phyloP scores from a whole-genome alignment of 441 rosid species.

The Erysimum cheiri region DNA sequence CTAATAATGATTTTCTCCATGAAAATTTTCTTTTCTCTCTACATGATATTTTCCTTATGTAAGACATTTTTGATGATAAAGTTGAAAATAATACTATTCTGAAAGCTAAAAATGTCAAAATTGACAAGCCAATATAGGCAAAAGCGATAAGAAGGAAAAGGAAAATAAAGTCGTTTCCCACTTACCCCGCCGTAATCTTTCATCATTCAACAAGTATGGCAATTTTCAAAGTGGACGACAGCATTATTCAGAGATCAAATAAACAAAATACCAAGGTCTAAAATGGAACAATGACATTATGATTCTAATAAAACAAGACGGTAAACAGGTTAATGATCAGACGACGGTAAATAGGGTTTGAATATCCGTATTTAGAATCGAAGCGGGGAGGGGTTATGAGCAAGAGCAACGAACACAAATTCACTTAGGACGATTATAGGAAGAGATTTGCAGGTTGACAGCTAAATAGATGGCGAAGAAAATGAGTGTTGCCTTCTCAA shows the following conservation, averaged over 20 bases:
- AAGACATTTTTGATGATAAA: conserved; percentile 11
- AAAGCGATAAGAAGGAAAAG: background rate
- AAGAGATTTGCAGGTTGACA: background rate
- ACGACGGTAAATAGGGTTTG: background rate
- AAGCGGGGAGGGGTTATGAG: background rate
- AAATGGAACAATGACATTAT: background rate
- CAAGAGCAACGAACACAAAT: conserved; percentile 1
- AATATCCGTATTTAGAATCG: background rate
- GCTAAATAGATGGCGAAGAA: conserved; percentile 16
- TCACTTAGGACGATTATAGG: background rate
- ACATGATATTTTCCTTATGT: background rate
- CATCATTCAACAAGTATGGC: background rate
- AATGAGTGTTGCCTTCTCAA: conserved; percentile 23
- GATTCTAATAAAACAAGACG: too few species aligned
- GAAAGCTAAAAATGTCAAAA: conserved; percentile 26
- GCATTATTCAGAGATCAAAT: background rate
- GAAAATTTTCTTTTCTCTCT: background rate
- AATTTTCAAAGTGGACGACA: conserved; percentile 17
- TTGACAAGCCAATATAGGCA: conserved; percentile 9
- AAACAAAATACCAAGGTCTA: background rate
- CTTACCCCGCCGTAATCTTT: background rate
- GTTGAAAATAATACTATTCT: background rate
- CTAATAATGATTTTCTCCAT: background rate
- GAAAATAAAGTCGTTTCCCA: background rate
- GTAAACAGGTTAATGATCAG: background rate